These are phyloP conservation scores for Aegilops speltoides DNA, from an alignment of 176 grass and related monocot genomes.

Conservation along the genomic window DNA sequence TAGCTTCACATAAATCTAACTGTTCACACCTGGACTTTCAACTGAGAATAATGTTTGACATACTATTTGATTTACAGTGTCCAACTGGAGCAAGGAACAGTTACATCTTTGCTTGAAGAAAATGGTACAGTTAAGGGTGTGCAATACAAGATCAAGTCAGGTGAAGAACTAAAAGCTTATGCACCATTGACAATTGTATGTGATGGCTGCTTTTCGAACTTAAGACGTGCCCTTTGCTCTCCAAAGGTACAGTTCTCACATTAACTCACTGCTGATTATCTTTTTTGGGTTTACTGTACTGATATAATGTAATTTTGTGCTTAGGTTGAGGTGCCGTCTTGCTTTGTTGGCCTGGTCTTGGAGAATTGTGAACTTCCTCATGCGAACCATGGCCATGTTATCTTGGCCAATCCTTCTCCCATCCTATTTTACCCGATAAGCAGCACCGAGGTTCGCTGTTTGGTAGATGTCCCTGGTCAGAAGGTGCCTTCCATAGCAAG, in stretches of 20 bases:
- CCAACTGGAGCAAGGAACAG: slow-evolving; percentile 91
- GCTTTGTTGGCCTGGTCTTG: slow-evolving; percentile 92
- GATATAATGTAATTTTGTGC: slow-evolving; percentile 18
- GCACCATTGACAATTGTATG: slow-evolving; percentile 95
- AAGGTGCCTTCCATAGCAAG: slow-evolving; percentile 93
- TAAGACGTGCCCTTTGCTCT: slow-evolving; percentile 77
- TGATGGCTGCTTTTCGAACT: slow-evolving; percentile 97
- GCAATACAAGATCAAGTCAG: slow-evolving; percentile 79
- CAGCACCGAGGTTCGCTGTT: slow-evolving; percentile 87
- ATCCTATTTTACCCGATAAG: slow-evolving; percentile 98
- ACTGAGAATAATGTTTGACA: slow-evolving; percentile 10
- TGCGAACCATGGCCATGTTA: slow-evolving; percentile 90
- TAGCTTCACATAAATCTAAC: neutral
- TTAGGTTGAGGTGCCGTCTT: slow-evolving; percentile 95
- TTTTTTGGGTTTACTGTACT: neutral
- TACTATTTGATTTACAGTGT: slow-evolving; percentile 48
- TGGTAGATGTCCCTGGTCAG: slow-evolving; percentile 96
- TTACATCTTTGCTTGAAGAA: slow-evolving; percentile 90
- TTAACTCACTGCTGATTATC: neutral
- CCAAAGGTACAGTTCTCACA: slow-evolving; percentile 63
- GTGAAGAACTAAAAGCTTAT: slow-evolving; percentile 75
- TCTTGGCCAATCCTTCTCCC: slow-evolving; percentile 96
- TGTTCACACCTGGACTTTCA: slow-evolving; percentile 4
- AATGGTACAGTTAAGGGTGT: slow-evolving; percentile 85
- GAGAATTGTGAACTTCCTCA: slow-evolving; percentile 93